phyloP scores from a whole-genome alignment of 2,329 filamentous ascomycete genomes.

The Diaporthe aspalathi region DNA sequence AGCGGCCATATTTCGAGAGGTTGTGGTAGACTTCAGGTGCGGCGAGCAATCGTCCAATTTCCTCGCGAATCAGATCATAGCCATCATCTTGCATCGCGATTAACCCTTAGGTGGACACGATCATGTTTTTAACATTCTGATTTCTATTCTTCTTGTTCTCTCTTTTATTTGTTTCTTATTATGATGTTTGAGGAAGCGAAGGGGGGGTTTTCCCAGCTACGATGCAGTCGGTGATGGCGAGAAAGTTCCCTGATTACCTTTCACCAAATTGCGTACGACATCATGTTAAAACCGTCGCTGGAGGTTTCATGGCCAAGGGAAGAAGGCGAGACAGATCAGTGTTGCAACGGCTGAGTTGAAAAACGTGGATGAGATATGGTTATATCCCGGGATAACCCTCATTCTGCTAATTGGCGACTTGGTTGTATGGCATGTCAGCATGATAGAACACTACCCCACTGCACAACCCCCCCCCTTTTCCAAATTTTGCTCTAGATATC shows the following conservation, averaged over 20 bases:
- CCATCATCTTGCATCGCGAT: background rate
- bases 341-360: background rate
- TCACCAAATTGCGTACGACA: background rate
- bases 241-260: background rate
- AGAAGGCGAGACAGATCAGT: background rate
- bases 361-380: conserved; percentile 3
- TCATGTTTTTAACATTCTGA: background rate
- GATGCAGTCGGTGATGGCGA: background rate
- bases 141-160: background rate
- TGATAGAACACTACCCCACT: background rate
- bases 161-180: background rate
- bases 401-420: conserved; percentile 6
- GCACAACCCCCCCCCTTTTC: no score
- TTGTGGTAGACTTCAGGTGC: conserved; percentile 29
- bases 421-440: conserved; percentile 5
- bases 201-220: background rate
- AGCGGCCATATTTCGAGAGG: background rate
- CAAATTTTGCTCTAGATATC: background rate
- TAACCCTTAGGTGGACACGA: background rate
- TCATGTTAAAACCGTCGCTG: background rate
- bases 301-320: background rate
- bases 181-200: background rate
- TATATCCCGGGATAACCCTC: conserved; percentile 3
- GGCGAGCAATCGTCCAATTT: conserved; percentile 39
- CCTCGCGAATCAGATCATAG: background rate